Evolutionary conservation across 768 basidiomycete genomes (phyloP).

Genomic region (Tricholoma bakamatsutake): DNA sequence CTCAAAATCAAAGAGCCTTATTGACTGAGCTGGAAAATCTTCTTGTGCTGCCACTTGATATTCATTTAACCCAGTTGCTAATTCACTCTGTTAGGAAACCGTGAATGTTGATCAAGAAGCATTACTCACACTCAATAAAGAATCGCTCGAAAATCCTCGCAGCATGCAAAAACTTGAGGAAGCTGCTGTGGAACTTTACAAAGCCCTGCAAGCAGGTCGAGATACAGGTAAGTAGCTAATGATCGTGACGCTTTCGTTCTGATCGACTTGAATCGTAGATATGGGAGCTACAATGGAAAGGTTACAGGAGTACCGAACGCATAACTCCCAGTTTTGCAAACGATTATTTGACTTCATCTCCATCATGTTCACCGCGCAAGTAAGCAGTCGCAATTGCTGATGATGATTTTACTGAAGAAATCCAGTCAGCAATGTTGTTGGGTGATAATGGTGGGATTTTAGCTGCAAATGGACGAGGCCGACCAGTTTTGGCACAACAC

Average conservation of each 20-base stretch:
- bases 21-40: slow-evolving; percentile 84
- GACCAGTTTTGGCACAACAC: slow-evolving; percentile 55
- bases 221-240: slow-evolving; percentile 61
- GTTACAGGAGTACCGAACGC: slow-evolving; percentile 82
- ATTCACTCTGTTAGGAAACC: slow-evolving; percentile 50
- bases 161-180: slow-evolving; percentile 78
- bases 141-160: slow-evolving; percentile 74
- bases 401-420: background rate
- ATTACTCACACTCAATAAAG: slow-evolving; percentile 76
- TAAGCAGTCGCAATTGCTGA: slow-evolving; percentile 22
- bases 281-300: slow-evolving; percentile 98
- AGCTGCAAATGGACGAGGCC: slow-evolving; percentile 35
- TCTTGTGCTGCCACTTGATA: slow-evolving; percentile 34
- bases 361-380: slow-evolving; percentile 91
- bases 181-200: slow-evolving; percentile 87
- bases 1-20: slow-evolving; percentile 86
- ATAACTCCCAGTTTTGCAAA: slow-evolving; percentile 92
- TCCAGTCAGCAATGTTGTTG: slow-evolving; percentile 62
- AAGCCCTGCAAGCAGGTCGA: slow-evolving; percentile 83
- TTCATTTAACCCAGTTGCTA: background rate
- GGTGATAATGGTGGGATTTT: slow-evolving; percentile 56
- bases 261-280: slow-evolving; percentile 36
- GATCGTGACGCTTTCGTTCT: slow-evolving; percentile 9
- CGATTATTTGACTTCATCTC: slow-evolving; percentile 83
- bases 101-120: slow-evolving; percentile 85